Base-by-base conservation (phyloP, 441 rosid species). In the Gossypium davidsonii region DNA sequence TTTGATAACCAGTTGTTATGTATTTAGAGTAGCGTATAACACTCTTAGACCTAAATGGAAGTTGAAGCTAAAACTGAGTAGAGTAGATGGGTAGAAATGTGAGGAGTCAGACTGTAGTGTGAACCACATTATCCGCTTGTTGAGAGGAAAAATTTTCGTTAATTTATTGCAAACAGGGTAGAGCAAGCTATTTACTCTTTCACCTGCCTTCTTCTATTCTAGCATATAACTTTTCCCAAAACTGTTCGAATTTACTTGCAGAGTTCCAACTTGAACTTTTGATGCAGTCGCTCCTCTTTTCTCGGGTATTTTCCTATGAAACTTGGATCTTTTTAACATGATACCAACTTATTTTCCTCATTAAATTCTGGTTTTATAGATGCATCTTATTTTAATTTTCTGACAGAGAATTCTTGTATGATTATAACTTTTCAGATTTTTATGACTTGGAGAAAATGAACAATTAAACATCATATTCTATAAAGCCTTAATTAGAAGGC, bases 191-290 rank as follows among this genome's bases (percentile, higher is more conserved):
- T 26, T 15, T 49, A 49, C 23, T 49, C 42, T 67, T 67, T 23
- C 56, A n/a, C 21, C 39, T 66, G 8, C 6, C 37, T 28, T 66
- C 11, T 42, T 42, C 53, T 64, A 5, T 6, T 11, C 26, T 6
- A 15, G 37, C 56, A 15, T 11, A 55, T 67, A 67, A 67, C 67
- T 17, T 73, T 78, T 57, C 31, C 21, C 70, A 49, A 4, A 31
- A 76, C 52, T 18, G 37, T 75, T 72, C 76, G 17, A 53, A 59
- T 79, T 72, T 80, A 18, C 58, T 63, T 83, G 89, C 95, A 95
- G 99, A 93, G 69, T 95, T 93, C 79, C 96, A 86, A 86, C 96
- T 95, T 78, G 99, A 95, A 65, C 88, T 95, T 79, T 78, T 95
- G 82, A 85, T 95, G 96, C 98, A 95, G 78, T 91, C 98, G 39